Evolutionary conservation across 2,329 filamentous ascomycete species (phyloP).

Genomic region (Mariannaea sp.): DNA sequence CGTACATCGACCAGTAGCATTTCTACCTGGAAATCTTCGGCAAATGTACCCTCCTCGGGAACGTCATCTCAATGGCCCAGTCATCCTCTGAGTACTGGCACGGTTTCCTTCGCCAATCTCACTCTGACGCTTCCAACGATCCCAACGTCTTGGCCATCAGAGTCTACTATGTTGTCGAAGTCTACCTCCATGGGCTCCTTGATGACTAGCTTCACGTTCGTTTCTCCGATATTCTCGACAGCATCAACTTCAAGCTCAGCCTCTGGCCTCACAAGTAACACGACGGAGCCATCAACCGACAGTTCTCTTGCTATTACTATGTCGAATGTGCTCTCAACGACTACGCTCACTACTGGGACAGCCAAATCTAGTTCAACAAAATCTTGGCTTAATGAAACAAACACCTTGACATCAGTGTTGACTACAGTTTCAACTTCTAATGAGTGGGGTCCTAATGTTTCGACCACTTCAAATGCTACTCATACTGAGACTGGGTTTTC

Average conservation of each 20-base stretch:
- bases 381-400: neutral
- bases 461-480: neutral
- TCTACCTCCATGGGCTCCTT: neutral
- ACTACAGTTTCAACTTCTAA: neutral
- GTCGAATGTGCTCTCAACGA: neutral
- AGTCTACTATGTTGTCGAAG: neutral
- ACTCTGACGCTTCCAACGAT: neutral
- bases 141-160: neutral
- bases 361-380: neutral
- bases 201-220: neutral
- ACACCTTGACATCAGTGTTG: neutral
- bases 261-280: neutral
- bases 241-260: neutral
- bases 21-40: neutral
- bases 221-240: neutral
- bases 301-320: neutral
- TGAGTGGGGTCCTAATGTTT: neutral
- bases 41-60: neutral
- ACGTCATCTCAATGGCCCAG: neutral
- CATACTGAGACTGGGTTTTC: neutral
- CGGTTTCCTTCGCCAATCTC: neutral
- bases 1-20: neutral
- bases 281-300: neutral
- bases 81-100: neutral
- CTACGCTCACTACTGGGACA: neutral